Percentiles rank a stretch among this genome's conserved stretches.
These are phyloP conservation scores for Ambrosia trifida DNA, from an alignment of 129 eudicot species.

Conservation along the genomic window DNA sequence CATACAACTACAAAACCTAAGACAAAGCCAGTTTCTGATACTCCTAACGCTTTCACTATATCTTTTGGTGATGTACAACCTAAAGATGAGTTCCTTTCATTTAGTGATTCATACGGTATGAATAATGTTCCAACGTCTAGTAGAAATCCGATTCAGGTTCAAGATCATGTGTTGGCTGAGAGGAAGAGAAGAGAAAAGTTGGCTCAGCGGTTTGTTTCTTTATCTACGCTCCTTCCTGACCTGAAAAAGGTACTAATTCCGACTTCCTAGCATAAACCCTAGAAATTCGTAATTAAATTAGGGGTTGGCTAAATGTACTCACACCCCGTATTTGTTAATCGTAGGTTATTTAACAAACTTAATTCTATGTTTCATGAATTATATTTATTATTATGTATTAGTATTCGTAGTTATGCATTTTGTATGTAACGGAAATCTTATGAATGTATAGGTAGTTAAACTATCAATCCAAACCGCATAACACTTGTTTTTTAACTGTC, in stretches of 20 bases:
- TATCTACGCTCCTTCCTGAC: constrained; percentile 65
- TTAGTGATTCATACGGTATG: constrained; percentile 21
- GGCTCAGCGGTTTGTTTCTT: constrained; percentile 49
- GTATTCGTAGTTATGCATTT: too few species aligned
- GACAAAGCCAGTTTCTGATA: constrained; percentile 17
- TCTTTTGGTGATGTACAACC: constrained; percentile 38
- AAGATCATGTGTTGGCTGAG: constrained; percentile 69
- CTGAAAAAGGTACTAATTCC: constrained; percentile 44
- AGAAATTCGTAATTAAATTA: not conserved
- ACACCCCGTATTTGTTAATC: too few species aligned
- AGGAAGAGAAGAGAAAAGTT: constrained; percentile 67
- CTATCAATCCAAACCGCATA: too few species aligned
- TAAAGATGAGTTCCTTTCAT: constrained; percentile 38
- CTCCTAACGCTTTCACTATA: constrained; percentile 35
- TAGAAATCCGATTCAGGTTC: constrained; percentile 50
- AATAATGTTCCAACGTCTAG: constrained; percentile 15
- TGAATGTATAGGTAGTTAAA: too few species aligned
- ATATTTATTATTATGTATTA: too few species aligned
- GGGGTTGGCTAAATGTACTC: too few species aligned
- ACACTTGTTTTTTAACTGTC: too few species aligned
- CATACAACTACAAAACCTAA: constrained; percentile 21
- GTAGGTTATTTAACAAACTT: too few species aligned
- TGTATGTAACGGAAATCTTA: too few species aligned
- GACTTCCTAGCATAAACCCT: not conserved
- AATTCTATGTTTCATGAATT: too few species aligned